phyloP scores from a whole-genome alignment of 495 filamentous ascomycete genomes.

The Aspergillus olivimuriae region DNA sequence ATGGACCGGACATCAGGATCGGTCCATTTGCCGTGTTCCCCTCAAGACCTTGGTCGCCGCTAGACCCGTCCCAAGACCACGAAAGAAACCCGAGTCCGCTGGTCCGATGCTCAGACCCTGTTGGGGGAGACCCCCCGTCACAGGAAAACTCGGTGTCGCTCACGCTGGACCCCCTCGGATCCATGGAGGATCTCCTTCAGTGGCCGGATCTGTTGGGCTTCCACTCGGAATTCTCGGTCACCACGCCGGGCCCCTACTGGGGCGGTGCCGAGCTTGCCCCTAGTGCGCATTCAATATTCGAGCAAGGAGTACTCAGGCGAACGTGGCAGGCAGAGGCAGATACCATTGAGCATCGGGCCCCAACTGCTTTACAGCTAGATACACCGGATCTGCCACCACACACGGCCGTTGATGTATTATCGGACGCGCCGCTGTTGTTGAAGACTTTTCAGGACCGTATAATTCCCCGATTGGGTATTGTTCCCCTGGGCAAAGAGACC shows the following conservation, averaged over 20 bases:
- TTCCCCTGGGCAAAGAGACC: slow-evolving; percentile 25
- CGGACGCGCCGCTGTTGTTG: slow-evolving; percentile 22
- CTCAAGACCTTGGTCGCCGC: too few relatives aligned
- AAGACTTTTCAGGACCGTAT: slow-evolving; percentile 29
- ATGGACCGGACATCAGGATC: slow-evolving; percentile 22
- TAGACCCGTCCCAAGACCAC: not conserved
- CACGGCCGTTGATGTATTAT: too few relatives aligned
- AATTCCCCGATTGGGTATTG: slow-evolving; percentile 25
- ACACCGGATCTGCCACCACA: too few relatives aligned
- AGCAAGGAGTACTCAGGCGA: too few relatives aligned
- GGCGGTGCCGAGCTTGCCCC: not conserved
- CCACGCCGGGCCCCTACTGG: not conserved
- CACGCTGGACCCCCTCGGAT: slow-evolving; percentile 17
- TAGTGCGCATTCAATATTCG: not conserved
- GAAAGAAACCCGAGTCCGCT: too few relatives aligned
- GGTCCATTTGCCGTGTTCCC: slow-evolving; percentile 27
- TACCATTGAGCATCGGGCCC: too few relatives aligned
- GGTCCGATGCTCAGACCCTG: too few relatives aligned
- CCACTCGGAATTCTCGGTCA: slow-evolving; percentile 15
- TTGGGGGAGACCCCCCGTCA: not conserved
- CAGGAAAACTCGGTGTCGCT: not conserved
- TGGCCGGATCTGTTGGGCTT: slow-evolving; percentile 29
- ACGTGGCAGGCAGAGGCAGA: too few relatives aligned
- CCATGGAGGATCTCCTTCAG: slow-evolving; percentile 28
- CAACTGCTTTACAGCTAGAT: too few relatives aligned